Conservation (phyloP, 345 rosid species). For the Euclidium syriacum region DNA sequence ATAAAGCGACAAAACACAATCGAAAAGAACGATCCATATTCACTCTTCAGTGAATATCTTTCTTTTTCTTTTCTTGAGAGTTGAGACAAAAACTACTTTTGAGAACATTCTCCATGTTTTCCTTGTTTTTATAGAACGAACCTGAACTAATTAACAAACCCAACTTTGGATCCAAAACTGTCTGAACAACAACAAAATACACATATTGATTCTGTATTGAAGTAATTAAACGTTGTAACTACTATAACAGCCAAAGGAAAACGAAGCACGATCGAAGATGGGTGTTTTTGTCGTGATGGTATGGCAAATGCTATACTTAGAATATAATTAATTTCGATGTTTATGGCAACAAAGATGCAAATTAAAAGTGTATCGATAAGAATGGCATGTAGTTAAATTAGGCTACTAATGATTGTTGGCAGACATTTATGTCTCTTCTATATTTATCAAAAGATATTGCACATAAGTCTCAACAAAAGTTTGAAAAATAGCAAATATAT, state of each 20-base stretch:
- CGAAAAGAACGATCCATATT: constrained; percentile 11
- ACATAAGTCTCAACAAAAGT: not conserved
- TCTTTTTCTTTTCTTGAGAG: not conserved
- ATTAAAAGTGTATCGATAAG: constrained; percentile 3
- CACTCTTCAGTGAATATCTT: not conserved
- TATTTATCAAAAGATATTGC: not conserved
- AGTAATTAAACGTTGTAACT: constrained; percentile 1
- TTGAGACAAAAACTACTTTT: no score
- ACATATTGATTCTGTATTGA: constrained; percentile 8
- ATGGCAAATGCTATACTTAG: constrained; percentile 1
- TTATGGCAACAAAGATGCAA: no score
- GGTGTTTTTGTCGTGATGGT: constrained; percentile 2
- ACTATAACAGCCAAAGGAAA: not conserved
- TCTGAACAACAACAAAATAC: not conserved
- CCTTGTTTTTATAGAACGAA: constrained; percentile 8
- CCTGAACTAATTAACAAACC: not conserved
- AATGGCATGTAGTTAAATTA: not conserved
- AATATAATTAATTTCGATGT: no score
- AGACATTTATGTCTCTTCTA: not conserved
- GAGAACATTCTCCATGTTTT: not conserved
- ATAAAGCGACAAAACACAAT: constrained; percentile 3
- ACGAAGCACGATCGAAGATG: no score
- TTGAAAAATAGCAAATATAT: no score
- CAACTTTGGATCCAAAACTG: constrained; percentile 1
- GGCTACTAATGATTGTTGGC: not conserved